Conservation (phyloP, 2,329 filamentous ascomycete genomes). For the Exophiala bonariae region DNA sequence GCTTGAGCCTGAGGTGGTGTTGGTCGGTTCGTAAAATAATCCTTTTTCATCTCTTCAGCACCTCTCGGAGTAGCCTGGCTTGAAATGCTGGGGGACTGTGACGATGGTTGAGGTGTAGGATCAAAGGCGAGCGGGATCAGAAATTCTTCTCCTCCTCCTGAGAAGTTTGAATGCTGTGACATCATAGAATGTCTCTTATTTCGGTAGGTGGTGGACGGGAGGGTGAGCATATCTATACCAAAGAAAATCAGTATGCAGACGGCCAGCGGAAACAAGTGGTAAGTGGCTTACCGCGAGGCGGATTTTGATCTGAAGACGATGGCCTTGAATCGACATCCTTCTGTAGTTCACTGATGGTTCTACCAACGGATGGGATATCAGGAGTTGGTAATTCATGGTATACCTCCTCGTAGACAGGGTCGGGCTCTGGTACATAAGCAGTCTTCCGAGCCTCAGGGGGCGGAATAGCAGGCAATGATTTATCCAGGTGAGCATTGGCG, state of each 20-base stretch:
- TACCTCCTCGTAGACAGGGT: conserved; percentile 38
- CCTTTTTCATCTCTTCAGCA: conserved; percentile 51
- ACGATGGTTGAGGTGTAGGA: conserved; percentile 60
- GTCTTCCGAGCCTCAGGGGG: conserved; percentile 51
- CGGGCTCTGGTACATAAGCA: conserved; percentile 46
- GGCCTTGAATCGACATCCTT: conserved; percentile 19
- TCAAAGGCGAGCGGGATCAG: conserved; percentile 76
- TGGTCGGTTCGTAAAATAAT: conserved; percentile 55
- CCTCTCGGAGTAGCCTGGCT: conserved; percentile 43
- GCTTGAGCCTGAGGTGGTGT: conserved; percentile 37
- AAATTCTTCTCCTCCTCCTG: conserved; percentile 65
- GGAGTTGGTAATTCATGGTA: conserved; percentile 38
- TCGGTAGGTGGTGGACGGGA: conserved; percentile 75
- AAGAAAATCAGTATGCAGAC: conserved; percentile 13
- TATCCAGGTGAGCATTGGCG: conserved; percentile 69
- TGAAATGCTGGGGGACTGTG: conserved; percentile 50
- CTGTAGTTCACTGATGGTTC: conserved; percentile 25
- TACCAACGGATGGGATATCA: conserved; percentile 24
- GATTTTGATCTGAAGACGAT: conserved; percentile 19
- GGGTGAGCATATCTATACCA: conserved; percentile 59
- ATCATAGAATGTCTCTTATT: conserved; percentile 74
- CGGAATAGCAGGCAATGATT: conserved; percentile 87
- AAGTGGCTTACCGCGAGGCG: conserved; percentile 14
- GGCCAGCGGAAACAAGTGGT: conserved; percentile 1
- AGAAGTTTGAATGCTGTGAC: conserved; percentile 55